A percentile compares a stretch with the other conserved stretches of the same genome.
These are phyloP conservation scores for Lactarius hatsudake DNA, from an alignment of 768 basidiomycete species.

Conservation along the genomic window DNA sequence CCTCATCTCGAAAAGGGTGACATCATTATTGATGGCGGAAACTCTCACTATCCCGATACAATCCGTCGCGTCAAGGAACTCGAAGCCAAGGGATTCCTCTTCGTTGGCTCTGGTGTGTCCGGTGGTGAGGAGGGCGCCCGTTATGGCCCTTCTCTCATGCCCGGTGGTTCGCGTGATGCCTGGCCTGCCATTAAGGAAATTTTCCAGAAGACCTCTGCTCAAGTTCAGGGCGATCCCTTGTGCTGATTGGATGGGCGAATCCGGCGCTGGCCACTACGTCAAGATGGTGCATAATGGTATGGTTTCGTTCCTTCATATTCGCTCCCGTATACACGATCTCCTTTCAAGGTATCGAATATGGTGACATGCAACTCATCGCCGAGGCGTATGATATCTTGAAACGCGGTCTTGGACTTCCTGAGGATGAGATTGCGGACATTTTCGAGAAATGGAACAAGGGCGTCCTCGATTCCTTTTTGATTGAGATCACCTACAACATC, in stretches of 20 bases:
- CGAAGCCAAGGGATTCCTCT: constrained; percentile 91
- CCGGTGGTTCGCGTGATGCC: constrained; percentile 89
- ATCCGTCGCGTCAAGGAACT: constrained; percentile 93
- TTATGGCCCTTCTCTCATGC: constrained; percentile 97
- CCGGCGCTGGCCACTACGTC: constrained; percentile 95
- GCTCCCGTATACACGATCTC: constrained; percentile 3
- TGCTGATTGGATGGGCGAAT: constrained; percentile 99
- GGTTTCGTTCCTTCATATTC: constrained; percentile 26
- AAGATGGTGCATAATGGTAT: constrained; percentile 99
- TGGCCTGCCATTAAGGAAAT: constrained; percentile 98
- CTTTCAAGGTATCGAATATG: constrained; percentile 90
- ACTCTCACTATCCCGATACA: constrained; percentile 98
- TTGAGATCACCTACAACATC: constrained; percentile 97
- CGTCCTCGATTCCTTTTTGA: constrained; percentile 98
- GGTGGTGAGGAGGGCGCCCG: constrained; percentile 99
- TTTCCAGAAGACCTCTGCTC: constrained; percentile 97
- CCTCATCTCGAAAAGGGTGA: constrained; percentile 93
- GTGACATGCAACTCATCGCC: constrained; percentile 99
- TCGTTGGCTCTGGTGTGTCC: constrained; percentile 98
- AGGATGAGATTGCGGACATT: constrained; percentile 91
- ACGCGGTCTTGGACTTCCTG: constrained; percentile 83
- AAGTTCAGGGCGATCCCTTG: constrained; percentile 95
- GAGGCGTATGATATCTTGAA: constrained; percentile 99
- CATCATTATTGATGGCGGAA: constrained; percentile 99
- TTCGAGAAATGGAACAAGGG: constrained; percentile 97